Evolutionary conservation across 2,329 filamentous ascomycete genomes (phyloP).

Genomic region (Ustilaginoidea virens): DNA sequence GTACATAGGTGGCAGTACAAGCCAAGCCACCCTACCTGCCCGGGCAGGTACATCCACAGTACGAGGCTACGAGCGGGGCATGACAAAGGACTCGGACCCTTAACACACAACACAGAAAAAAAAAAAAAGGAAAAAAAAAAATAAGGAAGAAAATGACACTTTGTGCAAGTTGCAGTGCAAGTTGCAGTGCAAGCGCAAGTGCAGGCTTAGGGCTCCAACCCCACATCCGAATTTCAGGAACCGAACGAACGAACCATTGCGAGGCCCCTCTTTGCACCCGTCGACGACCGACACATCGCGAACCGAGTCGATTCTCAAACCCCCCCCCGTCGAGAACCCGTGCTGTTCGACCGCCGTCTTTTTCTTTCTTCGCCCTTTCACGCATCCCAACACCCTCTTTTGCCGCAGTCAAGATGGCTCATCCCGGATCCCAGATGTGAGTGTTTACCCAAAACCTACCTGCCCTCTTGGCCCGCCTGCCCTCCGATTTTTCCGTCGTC

Average conservation of each 20-base stretch:
- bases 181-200: too few relatives aligned
- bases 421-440: conserved; percentile 48
- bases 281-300: too few relatives aligned
- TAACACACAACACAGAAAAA: background rate
- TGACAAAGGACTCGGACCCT: too few relatives aligned
- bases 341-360: conserved; percentile 11
- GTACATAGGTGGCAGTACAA: too few relatives aligned
- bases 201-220: conserved; percentile 15
- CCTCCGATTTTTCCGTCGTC: too few relatives aligned
- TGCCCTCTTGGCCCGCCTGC: background rate
- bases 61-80: too few relatives aligned
- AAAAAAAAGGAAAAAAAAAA: conserved; percentile 1
- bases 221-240: conserved; percentile 14
- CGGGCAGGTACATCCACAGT: too few relatives aligned
- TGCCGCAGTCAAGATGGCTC: conserved; percentile 38
- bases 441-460: conserved; percentile 16
- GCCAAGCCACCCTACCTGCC: too few relatives aligned
- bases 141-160: background rate
- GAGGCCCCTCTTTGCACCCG: too few relatives aligned
- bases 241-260: conserved; percentile 4
- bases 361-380: conserved; percentile 17
- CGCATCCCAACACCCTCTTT: conserved; percentile 4
- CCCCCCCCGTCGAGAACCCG: conserved; percentile 6
- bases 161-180: too few relatives aligned
- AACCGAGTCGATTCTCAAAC: too few relatives aligned